A percentile compares a stretch with the other conserved stretches of the same genome.
Evolutionary conservation across 2,329 filamentous ascomycete species (phyloP).

Genomic region (Aureobasidium uvarum): DNA sequence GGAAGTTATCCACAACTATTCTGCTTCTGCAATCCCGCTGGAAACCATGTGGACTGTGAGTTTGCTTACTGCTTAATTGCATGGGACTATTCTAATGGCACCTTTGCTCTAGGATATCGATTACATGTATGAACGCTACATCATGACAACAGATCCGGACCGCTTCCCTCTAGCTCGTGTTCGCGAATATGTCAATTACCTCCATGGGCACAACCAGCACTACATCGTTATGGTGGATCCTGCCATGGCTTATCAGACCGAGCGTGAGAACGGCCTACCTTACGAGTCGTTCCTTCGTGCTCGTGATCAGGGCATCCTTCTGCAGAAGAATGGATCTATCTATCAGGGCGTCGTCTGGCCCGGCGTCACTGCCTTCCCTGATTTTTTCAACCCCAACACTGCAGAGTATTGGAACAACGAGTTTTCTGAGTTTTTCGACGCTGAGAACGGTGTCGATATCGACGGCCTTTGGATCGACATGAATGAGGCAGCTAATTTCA

Average conservation of each 20-base stretch:
- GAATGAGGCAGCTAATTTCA: constrained; percentile 60
- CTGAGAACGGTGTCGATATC: constrained; percentile 65
- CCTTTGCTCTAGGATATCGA: constrained; percentile 29
- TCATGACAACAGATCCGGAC: constrained; percentile 65
- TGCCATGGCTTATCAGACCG: constrained; percentile 47
- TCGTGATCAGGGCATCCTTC: constrained; percentile 50
- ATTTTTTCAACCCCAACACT: constrained; percentile 70
- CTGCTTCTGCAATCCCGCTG: constrained; percentile 61
- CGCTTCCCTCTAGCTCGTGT: constrained; percentile 62
- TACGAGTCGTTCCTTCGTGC: constrained; percentile 7
- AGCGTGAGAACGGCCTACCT: constrained; percentile 3
- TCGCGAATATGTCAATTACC: constrained; percentile 62
- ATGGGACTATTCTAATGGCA: too few relatives aligned
- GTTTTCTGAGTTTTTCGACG: constrained; percentile 63
- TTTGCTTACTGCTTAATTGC: background rate
- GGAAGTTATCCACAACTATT: constrained; percentile 67
- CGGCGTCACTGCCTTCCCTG: constrained; percentile 52
- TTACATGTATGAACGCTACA: constrained; percentile 46
- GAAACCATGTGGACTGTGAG: constrained; percentile 60
- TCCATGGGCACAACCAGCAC: constrained; percentile 45
- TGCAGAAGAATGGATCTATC: constrained; percentile 56
- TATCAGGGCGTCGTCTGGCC: constrained; percentile 72
- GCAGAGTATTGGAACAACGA: constrained; percentile 68
- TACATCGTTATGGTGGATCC: constrained; percentile 71
- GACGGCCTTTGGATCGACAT: constrained; percentile 73